Percentiles rank a stretch among this genome's conserved stretches.
Conservation (phyloP, 805 yeast genomes). For the Hanseniaspora opuntiae region DNA sequence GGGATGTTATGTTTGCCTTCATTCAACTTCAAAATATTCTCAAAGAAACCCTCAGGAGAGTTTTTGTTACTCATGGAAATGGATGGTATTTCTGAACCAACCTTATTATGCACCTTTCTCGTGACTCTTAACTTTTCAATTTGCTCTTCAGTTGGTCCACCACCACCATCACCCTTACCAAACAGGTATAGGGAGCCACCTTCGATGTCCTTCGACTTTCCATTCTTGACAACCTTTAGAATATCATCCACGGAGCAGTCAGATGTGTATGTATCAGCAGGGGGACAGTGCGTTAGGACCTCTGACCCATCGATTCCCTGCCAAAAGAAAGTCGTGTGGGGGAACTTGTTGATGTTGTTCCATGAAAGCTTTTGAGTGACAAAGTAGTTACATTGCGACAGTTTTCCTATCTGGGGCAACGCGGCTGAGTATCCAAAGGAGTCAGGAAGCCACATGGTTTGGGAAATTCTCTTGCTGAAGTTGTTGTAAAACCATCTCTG, state of each 20-base stretch:
- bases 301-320: slow-evolving; percentile 88
- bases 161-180: slow-evolving; percentile 98
- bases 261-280: slow-evolving; percentile 90
- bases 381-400: slow-evolving; percentile 74
- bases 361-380: slow-evolving; percentile 89
- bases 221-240: slow-evolving; percentile 60
- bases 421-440: slow-evolving; percentile 95
- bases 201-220: slow-evolving; percentile 68
- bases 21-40: slow-evolving; percentile 47
- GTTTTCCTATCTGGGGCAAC: slow-evolving; percentile 79
- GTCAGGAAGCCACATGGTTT: slow-evolving; percentile 89
- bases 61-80: slow-evolving; percentile 50
- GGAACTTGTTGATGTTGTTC: slow-evolving; percentile 89
- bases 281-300: slow-evolving; percentile 94
- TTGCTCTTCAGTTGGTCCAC: slow-evolving; percentile 93
- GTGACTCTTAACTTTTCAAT: slow-evolving; percentile 82
- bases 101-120: slow-evolving; percentile 72
- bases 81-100: slow-evolving; percentile 56
- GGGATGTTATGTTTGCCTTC: slow-evolving; percentile 57
- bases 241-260: slow-evolving; percentile 89
- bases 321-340: slow-evolving; percentile 88
- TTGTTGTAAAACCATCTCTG: slow-evolving; percentile 71
- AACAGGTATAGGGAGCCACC: slow-evolving; percentile 70
- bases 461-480: slow-evolving; percentile 56
- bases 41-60: slow-evolving; percentile 64